Evolutionary conservation across 768 basidiomycete genomes (phyloP).

Genomic region (Boletus sensibilis): DNA sequence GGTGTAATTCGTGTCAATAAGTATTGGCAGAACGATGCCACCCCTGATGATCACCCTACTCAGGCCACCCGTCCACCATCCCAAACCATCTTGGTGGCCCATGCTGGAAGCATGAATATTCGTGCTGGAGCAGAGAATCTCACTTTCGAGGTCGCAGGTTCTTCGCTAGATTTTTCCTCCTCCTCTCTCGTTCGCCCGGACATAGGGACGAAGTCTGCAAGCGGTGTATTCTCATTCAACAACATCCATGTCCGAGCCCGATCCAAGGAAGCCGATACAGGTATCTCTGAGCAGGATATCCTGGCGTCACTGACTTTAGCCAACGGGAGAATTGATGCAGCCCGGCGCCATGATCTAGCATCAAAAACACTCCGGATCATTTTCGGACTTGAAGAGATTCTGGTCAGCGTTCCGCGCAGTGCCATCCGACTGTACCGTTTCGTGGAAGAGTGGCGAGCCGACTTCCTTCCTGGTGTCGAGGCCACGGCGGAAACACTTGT

Average conservation of each 20-base stretch:
- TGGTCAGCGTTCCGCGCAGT: constrained; percentile 72
- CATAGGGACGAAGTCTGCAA: constrained; percentile 41
- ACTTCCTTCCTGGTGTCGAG: constrained; percentile 75
- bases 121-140: constrained; percentile 71
- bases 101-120: constrained; percentile 46
- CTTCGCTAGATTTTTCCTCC: constrained; percentile 26
- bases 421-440: constrained; percentile 77
- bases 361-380: constrained; percentile 43
- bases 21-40: constrained; percentile 24
- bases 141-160: constrained; percentile 56
- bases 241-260: constrained; percentile 58
- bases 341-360: constrained; percentile 47
- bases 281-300: constrained; percentile 47
- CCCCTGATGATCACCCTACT: background rate
- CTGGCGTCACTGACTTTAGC: constrained; percentile 59
- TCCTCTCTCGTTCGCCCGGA: constrained; percentile 16
- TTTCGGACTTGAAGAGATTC: constrained; percentile 45
- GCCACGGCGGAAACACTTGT: constrained; percentile 62
- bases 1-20: constrained; percentile 51
- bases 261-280: constrained; percentile 42
- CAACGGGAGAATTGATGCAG: constrained; percentile 44
- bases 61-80: constrained; percentile 7
- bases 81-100: constrained; percentile 40
- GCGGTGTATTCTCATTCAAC: constrained; percentile 48
- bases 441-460: constrained; percentile 77